Conservation (phyloP, 208 protist species). For the Tritrichomonas foetus region DNA sequence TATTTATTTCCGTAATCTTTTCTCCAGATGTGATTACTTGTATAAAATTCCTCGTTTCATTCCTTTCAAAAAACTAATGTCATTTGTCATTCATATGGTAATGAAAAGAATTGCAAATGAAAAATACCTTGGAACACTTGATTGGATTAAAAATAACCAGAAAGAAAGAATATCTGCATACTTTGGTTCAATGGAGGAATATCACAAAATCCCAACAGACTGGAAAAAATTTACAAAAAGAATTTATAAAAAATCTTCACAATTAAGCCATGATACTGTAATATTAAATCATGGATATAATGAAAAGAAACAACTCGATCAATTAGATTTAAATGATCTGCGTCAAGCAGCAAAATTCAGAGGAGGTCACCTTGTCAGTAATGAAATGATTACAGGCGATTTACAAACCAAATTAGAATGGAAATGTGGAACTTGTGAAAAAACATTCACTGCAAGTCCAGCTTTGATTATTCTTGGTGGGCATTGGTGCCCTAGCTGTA, state of each 20-base stretch:
- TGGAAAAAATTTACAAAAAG: neutral
- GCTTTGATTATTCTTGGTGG: neutral
- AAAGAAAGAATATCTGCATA: neutral
- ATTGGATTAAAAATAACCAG: neutral
- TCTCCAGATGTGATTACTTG: neutral
- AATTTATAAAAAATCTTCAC: neutral
- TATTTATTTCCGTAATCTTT: neutral
- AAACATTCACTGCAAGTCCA: neutral
- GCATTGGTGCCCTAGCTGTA: slow-evolving; percentile 16
- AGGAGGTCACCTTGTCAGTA: neutral
- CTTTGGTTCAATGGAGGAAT: neutral
- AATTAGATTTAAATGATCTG: neutral
- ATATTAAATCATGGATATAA: no score
- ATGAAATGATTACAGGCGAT: no score
- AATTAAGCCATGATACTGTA: no score
- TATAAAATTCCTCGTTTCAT: neutral
- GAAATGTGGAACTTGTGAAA: neutral
- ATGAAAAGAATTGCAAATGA: neutral
- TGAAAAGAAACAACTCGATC: neutral
- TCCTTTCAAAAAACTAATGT: neutral
- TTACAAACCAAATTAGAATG: neutral
- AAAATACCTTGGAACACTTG: neutral
- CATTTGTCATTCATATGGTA: neutral
- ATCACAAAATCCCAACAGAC: neutral
- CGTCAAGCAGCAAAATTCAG: neutral